Evolutionary conservation across 2,329 filamentous ascomycete species (phyloP).

Genomic region (Aspergillus aculeatinus): DNA sequence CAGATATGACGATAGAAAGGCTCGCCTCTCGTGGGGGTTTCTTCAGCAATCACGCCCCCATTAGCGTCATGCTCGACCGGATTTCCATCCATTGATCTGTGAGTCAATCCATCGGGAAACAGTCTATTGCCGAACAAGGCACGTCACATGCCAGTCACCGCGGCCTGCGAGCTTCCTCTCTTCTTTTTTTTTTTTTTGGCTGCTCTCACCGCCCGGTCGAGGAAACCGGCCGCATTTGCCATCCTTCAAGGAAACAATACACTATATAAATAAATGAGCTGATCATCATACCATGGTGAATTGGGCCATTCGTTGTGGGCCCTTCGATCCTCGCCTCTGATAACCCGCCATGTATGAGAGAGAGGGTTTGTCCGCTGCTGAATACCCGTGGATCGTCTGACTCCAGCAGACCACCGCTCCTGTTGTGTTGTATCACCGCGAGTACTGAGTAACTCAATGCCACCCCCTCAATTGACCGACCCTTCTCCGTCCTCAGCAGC

Average conservation of each 20-base stretch:
- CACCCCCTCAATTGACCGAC: slow-evolving; percentile 20
- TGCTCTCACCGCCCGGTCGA: slow-evolving; percentile 20
- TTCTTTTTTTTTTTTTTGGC: background rate
- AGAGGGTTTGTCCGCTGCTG: slow-evolving; percentile 10
- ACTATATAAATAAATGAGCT: background rate
- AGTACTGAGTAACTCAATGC: slow-evolving; percentile 13
- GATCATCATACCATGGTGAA: slow-evolving; percentile 9
- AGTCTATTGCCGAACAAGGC: background rate
- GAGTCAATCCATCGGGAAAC: background rate
- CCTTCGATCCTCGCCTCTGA: background rate
- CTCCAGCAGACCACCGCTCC: slow-evolving; percentile 5
- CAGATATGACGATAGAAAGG: background rate
- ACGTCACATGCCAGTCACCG: slow-evolving; percentile 15
- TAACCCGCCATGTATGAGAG: slow-evolving; percentile 22
- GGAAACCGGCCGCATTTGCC: slow-evolving; percentile 7
- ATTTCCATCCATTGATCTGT: background rate
- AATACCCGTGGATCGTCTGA: slow-evolving; percentile 12
- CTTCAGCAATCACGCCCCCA: background rate
- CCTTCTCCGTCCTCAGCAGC: slow-evolving; percentile 22
- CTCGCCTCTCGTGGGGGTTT: background rate
- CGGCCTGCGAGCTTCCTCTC: background rate
- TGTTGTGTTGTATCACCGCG: slow-evolving; percentile 1
- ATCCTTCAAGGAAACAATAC: background rate
- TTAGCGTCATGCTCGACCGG: background rate
- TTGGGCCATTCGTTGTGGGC: background rate